Percentiles rank a stretch among this genome's conserved stretches.
Evolutionary conservation across 2,329 filamentous ascomycete genomes (phyloP).

Genomic region (Penicillium frequentans): DNA sequence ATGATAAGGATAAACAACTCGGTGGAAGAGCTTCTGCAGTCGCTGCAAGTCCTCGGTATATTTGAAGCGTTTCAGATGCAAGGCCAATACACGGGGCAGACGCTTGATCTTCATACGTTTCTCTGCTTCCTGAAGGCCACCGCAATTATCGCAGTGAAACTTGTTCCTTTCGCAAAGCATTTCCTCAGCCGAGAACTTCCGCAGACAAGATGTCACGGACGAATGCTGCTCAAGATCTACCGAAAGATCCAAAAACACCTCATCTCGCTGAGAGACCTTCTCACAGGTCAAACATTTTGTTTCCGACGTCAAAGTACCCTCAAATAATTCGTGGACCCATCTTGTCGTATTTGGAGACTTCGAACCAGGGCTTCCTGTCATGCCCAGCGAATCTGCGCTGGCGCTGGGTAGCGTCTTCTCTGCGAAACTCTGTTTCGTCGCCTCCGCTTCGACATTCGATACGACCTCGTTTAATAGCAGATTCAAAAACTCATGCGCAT

Average conservation of each 20-base stretch:
- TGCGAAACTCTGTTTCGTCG: slow-evolving; percentile 41
- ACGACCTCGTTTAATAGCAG: slow-evolving; percentile 95
- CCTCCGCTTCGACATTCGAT: slow-evolving; percentile 86
- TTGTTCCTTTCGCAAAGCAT: slow-evolving; percentile 99
- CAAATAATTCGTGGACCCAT: slow-evolving; percentile 97
- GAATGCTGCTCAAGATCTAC: slow-evolving; percentile 95
- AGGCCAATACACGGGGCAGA: slow-evolving; percentile 82
- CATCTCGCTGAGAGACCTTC: slow-evolving; percentile 89
- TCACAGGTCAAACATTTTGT: slow-evolving; percentile 96
- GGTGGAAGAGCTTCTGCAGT: slow-evolving; percentile 92
- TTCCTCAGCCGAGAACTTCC: slow-evolving; percentile 96
- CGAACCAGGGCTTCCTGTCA: slow-evolving; percentile 51
- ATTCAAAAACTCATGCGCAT: slow-evolving; percentile 96
- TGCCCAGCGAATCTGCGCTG: slow-evolving; percentile 44
- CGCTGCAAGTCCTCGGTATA: slow-evolving; percentile 95
- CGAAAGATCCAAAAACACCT: slow-evolving; percentile 92
- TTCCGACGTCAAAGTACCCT: slow-evolving; percentile 91
- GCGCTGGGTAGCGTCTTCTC: slow-evolving; percentile 53
- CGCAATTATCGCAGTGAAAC: slow-evolving; percentile 97
- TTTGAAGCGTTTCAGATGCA: slow-evolving; percentile 97
- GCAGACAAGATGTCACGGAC: slow-evolving; percentile 90
- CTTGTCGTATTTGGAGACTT: slow-evolving; percentile 68
- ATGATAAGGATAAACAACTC: slow-evolving; percentile 96
- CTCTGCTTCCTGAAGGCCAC: slow-evolving; percentile 93
- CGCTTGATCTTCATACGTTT: slow-evolving; percentile 99